These are phyloP conservation scores for Beauveria scarabaeidicola DNA, from an alignment of 2,329 filamentous ascomycete species.

Conservation along the genomic window DNA sequence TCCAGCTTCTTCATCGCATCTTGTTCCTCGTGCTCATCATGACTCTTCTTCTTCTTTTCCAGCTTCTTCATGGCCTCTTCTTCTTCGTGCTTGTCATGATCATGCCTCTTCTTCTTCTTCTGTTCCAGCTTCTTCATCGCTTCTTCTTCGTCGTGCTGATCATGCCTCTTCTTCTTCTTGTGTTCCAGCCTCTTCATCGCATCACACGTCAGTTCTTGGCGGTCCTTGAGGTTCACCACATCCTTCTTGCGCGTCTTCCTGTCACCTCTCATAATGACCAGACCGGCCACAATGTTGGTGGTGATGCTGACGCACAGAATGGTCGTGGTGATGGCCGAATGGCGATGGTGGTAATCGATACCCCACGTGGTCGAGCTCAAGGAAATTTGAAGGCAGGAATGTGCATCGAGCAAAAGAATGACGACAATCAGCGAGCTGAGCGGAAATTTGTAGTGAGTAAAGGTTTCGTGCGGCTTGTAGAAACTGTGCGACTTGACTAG, in stretches of 20 bases:
- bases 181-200: constrained; percentile 43
- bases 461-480: constrained; percentile 81
- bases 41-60: constrained; percentile 33
- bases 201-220: constrained; percentile 63
- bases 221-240: constrained; percentile 65
- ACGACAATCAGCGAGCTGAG: constrained; percentile 65
- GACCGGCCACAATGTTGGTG: constrained; percentile 66
- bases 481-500: constrained; percentile 79
- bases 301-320: constrained; percentile 74
- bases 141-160: constrained; percentile 27
- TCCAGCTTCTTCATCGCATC: too few species aligned
- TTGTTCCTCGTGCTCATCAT: constrained; percentile 17
- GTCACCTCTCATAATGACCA: constrained; percentile 71
- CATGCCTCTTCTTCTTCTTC: constrained; percentile 29
- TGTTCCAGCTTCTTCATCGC: too few species aligned
- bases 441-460: constrained; percentile 73
- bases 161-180: constrained; percentile 29
- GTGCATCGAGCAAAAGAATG: constrained; percentile 69
- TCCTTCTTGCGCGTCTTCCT: constrained; percentile 76
- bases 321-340: constrained; percentile 66
- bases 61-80: too few species aligned
- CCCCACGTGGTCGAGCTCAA: constrained; percentile 73
- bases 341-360: constrained; percentile 61
- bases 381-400: constrained; percentile 71
- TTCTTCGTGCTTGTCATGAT: constrained; percentile 36